phyloP scores from a whole-genome alignment of 257 asterid species.

The Penstemon barbatus region DNA sequence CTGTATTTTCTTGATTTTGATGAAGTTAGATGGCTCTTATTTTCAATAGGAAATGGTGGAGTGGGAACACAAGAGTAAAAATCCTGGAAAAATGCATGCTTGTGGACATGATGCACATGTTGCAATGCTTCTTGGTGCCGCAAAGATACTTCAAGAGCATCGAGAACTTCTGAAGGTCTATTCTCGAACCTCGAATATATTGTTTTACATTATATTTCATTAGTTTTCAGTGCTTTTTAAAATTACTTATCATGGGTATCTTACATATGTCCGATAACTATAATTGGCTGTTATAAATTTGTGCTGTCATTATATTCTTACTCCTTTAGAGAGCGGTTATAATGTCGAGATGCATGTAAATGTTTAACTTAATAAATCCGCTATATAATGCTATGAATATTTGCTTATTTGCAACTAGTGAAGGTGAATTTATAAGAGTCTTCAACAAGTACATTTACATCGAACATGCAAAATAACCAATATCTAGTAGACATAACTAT shows the following conservation, averaged over 20 bases:
- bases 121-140: slow-evolving; percentile 98
- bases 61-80: slow-evolving; percentile 95
- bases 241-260: slow-evolving; percentile 9
- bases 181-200: slow-evolving; percentile 11
- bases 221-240: slow-evolving; percentile 4
- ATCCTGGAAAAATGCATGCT: slow-evolving; percentile 90
- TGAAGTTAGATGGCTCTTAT: not conserved
- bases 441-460: too few relatives aligned
- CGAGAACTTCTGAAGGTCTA: slow-evolving; percentile 58
- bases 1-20: not conserved
- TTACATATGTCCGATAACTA: too few relatives aligned
- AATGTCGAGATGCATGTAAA: slow-evolving; percentile 13
- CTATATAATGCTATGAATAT: not conserved
- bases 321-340: too few relatives aligned
- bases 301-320: not conserved
- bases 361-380: not conserved
- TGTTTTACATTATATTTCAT: not conserved
- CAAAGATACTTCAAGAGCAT: slow-evolving; percentile 81
- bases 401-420: too few relatives aligned
- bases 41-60: slow-evolving; percentile 81
- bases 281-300: not conserved
- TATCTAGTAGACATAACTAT: not conserved
- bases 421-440: too few relatives aligned
- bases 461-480: not conserved
- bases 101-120: slow-evolving; percentile 98